A percentile compares a stretch with the other conserved stretches of the same genome.
phyloP scores from a whole-genome alignment of 2,329 filamentous ascomycete genomes.

The Colletotrichum sp. region DNA sequence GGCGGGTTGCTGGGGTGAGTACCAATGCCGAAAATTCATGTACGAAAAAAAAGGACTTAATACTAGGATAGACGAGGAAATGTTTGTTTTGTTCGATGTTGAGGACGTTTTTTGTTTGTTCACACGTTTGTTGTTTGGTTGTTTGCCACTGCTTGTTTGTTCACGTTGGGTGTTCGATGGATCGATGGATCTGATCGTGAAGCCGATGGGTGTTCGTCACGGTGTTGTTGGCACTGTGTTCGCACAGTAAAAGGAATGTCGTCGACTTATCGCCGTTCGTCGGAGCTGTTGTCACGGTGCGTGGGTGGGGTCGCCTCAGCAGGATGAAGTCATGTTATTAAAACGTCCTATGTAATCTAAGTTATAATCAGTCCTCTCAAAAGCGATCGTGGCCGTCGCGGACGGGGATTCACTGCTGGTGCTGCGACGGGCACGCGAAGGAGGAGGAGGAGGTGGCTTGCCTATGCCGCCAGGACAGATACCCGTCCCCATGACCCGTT shows the following conservation, averaged over 20 bases:
- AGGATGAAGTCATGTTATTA: slow-evolving; percentile 21
- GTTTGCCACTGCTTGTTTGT: neutral
- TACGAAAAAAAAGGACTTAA: neutral
- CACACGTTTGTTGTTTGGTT: neutral
- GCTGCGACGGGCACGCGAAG: neutral
- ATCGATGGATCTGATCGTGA: neutral
- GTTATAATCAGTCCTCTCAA: slow-evolving; percentile 19
- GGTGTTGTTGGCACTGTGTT: neutral
- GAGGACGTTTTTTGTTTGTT: neutral
- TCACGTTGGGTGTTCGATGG: neutral
- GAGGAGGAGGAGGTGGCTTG: slow-evolving; percentile 16
- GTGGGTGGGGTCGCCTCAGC: neutral
- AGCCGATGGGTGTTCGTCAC: neutral
- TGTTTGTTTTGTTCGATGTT: neutral
- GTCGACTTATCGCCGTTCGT: neutral
- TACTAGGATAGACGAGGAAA: neutral
- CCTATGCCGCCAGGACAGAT: slow-evolving; percentile 15
- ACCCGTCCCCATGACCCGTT: slow-evolving; percentile 15
- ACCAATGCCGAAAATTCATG: neutral
- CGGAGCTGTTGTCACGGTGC: neutral
- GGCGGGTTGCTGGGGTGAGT: neutral
- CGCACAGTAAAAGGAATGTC: neutral
- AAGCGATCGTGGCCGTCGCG: slow-evolving; percentile 1
- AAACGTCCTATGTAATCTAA: slow-evolving; percentile 13
- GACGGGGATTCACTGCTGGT: neutral